phyloP scores from a whole-genome alignment of 2,329 filamentous ascomycete species.

The Zasmidium citrigriseum region DNA sequence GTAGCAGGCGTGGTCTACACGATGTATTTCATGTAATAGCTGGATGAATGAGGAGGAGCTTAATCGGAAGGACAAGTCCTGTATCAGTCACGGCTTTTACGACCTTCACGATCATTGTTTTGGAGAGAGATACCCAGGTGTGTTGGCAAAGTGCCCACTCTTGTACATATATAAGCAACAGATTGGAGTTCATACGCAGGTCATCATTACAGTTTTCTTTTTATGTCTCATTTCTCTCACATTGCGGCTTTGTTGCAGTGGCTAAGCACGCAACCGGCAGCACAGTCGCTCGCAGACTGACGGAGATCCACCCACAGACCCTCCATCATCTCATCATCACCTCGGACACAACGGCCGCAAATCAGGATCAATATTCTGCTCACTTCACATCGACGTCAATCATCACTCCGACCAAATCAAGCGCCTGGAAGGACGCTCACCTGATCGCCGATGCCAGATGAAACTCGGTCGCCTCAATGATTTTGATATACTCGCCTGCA shows the following conservation, averaged over 20 bases:
- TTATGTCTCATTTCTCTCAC: too few species aligned
- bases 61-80: not conserved
- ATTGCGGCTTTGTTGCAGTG: too few species aligned
- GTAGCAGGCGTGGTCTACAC: slow-evolving; percentile 39
- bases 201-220: too few species aligned
- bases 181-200: too few species aligned
- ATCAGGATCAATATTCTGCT: slow-evolving; percentile 4
- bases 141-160: not conserved
- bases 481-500: slow-evolving; percentile 23
- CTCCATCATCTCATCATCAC: not conserved
- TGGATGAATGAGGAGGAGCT: not conserved
- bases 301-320: too few species aligned
- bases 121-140: not conserved
- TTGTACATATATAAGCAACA: not conserved
- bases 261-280: too few species aligned
- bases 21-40: slow-evolving; percentile 32
- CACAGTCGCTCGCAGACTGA: too few species aligned
- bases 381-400: not conserved
- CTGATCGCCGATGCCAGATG: slow-evolving; percentile 19
- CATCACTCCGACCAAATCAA: not conserved
- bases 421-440: slow-evolving; percentile 4
- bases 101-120: too few species aligned
- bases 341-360: slow-evolving; percentile 4
- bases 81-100: not conserved
- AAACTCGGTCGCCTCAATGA: slow-evolving; percentile 27